Evolutionary conservation across 2,329 filamentous ascomycete genomes (phyloP).

Genomic region (Aureobasidium sp.): DNA sequence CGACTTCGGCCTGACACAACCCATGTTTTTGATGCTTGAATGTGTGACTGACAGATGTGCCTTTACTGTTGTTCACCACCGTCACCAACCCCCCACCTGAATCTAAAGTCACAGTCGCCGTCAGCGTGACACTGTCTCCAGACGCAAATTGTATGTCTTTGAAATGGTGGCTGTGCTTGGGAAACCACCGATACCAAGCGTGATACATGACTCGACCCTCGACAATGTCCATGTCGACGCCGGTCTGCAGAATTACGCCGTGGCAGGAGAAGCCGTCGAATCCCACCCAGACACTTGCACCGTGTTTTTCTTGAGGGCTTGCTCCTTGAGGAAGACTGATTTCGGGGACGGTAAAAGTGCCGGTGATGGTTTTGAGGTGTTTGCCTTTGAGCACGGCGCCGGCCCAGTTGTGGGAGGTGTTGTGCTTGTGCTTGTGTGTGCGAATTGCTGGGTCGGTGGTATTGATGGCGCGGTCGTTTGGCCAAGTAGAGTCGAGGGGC

Average conservation of each 20-base stretch:
- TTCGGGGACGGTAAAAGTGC: neutral
- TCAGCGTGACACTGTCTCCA: neutral
- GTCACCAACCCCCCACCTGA: neutral
- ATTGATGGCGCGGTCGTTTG: too few species aligned
- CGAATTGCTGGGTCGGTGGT: too few species aligned
- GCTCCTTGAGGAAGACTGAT: neutral
- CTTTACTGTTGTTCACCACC: neutral
- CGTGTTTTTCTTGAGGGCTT: neutral
- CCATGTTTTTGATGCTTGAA: neutral
- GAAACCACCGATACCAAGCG: neutral
- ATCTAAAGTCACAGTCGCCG: neutral
- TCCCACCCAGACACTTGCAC: neutral
- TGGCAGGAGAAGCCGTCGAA: neutral
- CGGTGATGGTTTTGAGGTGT: neutral
- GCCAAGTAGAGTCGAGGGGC: too few species aligned
- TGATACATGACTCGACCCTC: neutral
- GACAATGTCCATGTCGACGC: neutral
- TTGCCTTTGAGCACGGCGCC: neutral
- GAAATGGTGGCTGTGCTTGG: neutral
- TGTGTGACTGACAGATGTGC: neutral
- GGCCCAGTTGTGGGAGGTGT: too few species aligned
- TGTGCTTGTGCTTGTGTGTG: too few species aligned
- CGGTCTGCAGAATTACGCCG: neutral
- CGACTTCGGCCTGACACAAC: neutral
- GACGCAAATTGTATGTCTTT: neutral